Evolutionary conservation across 441 rosid species (phyloP).

Genomic region (Mallotus repandus): DNA sequence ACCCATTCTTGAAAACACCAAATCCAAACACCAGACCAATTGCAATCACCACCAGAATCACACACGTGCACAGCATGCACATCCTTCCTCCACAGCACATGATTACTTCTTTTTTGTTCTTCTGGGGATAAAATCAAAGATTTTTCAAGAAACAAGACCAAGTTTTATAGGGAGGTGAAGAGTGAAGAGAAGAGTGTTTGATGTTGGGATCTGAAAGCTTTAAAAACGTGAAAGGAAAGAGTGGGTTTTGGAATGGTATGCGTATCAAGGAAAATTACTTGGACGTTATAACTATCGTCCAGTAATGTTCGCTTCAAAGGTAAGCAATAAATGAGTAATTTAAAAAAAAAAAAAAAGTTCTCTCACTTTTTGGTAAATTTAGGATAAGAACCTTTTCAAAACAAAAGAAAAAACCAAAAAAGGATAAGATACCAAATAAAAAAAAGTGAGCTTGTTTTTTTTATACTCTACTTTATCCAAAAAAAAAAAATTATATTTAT

Average conservation of each 20-base stretch:
- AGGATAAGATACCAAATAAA: no score
- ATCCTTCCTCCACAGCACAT: constrained; percentile 68
- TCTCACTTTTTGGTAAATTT: neutral
- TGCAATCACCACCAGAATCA: constrained; percentile 53
- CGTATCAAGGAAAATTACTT: constrained; percentile 10
- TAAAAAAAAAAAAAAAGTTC: no score
- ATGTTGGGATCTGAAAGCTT: constrained; percentile 15
- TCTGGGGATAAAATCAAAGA: neutral
- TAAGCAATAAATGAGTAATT: constrained; percentile 13
- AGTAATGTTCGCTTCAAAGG: constrained; percentile 30
- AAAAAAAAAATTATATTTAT: no score
- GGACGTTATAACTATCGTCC: constrained; percentile 18
- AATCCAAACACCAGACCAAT: constrained; percentile 75
- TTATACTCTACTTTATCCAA: no score
- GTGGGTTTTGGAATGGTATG: neutral
- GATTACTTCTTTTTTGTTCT: no score
- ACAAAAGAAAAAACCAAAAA: no score
- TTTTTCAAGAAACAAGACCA: neutral
- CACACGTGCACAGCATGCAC: constrained; percentile 68
- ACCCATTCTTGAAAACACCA: constrained; percentile 71
- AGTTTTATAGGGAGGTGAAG: neutral
- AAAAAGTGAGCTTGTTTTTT: neutral
- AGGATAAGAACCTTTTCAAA: no score
- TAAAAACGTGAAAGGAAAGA: constrained; percentile 18
- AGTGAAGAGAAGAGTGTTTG: no score